Base-by-base conservation (phyloP, 192 early-diverging fungal genomes). In the Entomortierella parvispora region DNA sequence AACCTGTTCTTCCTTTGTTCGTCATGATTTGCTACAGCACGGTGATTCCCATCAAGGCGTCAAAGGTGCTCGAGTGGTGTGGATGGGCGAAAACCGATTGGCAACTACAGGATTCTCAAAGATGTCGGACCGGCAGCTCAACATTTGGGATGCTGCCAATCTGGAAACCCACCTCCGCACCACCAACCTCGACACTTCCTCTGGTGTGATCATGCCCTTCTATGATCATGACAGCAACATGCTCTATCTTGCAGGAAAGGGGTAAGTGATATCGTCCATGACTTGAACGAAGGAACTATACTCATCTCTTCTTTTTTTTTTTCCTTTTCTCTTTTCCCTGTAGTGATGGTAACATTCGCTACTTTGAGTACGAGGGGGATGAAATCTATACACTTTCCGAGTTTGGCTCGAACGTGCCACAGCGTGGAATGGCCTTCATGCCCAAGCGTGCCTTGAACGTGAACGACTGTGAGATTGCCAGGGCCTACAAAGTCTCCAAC, bases 311-410 rank as follows among this genome's bases (percentile, higher is more conserved):
- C 33, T 37, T 50, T 47, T 37, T 50, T 28, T 26, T 34, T 8
- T 25, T 5, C 4, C 8, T 31, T 25, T 50, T 42, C n/a, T 71
- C 25, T 62, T 46, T 42, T 9, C 14, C 17, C 28, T 4, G 2
- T 53, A 94, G 97, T 68, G 97, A 99, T 84, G 97, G 96, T 43
- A 99, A 96, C 82, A 98, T 99, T 79, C 92, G 97, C 31, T 99
- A 99, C 86, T 99, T 93, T 79, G 98, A 99, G 86, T 97, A 92
- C 77, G 93, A 92, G 59, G 94, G 98, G 71, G 97, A 99, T 68
- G 94, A 95, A 51, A 72, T 99, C 72, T 92, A 89, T 85, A 83
- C 80, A 48, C 80, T 99, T 33, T 92, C 95, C 34, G 94, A 97
- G 79, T 97, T 91, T 84, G 89, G 95, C 68, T 95, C 95, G 29